phyloP scores from a whole-genome alignment of 768 basidiomycete genomes.

The Lanmaoa rubissima region DNA sequence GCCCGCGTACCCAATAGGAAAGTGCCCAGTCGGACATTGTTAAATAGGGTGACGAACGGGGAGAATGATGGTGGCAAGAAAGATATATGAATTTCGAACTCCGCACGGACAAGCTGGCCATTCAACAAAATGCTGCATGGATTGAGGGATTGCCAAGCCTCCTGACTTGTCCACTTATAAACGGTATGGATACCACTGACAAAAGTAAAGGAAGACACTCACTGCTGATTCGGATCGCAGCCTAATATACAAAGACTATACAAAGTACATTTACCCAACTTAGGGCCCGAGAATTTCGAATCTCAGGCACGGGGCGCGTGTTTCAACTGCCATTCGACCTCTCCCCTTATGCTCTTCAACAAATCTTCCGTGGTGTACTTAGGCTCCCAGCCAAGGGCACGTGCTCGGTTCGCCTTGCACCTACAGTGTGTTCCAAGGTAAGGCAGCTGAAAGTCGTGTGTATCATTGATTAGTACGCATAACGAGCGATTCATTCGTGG shows the following conservation, averaged over 20 bases:
- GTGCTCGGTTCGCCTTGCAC: conserved; percentile 17
- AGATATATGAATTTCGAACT: too few relatives aligned
- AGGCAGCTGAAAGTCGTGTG: conserved; percentile 6
- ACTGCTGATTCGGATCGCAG: neutral
- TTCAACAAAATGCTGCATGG: neutral
- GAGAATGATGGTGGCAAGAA: too few relatives aligned
- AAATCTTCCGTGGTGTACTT: conserved; percentile 32
- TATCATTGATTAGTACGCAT: neutral
- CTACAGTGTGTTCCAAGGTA: conserved; percentile 24
- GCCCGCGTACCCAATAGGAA: too few relatives aligned
- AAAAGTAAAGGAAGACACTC: neutral
- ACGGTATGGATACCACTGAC: neutral
- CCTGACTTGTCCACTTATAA: neutral
- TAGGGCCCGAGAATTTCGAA: neutral
- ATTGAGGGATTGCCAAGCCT: neutral
- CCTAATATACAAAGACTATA: neutral
- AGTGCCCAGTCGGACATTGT: too few relatives aligned
- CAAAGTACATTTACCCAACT: neutral
- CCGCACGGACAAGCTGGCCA: neutral
- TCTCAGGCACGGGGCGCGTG: neutral
- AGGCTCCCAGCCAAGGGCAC: conserved; percentile 30
- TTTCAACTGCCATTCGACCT: conserved; percentile 22
- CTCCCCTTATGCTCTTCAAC: conserved; percentile 15
- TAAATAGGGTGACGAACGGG: too few relatives aligned
- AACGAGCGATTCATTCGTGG: too few relatives aligned